Percentiles rank a stretch among this genome's conserved stretches.
These are phyloP conservation scores for Penicillium cataractarum DNA, from an alignment of 495 filamentous ascomycete genomes.

Conservation along the genomic window DNA sequence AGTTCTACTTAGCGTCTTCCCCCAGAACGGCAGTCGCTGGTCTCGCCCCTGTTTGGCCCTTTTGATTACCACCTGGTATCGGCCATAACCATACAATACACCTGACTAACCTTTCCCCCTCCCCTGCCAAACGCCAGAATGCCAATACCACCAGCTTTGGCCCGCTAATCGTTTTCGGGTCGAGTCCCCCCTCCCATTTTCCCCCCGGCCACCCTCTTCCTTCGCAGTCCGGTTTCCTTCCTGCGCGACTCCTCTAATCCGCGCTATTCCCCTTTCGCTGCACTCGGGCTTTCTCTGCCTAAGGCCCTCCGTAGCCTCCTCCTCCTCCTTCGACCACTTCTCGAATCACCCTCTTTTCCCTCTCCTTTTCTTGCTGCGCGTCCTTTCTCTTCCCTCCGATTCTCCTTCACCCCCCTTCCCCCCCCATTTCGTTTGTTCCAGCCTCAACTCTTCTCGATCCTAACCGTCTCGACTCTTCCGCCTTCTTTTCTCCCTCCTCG, in stretches of 20 bases:
- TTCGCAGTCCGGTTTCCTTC: constrained; percentile 10
- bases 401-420: constrained; percentile 7
- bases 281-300: constrained; percentile 32
- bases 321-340: constrained; percentile 34
- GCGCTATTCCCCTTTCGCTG: constrained; percentile 29
- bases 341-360: constrained; percentile 34
- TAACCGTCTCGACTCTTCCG: constrained; percentile 22
- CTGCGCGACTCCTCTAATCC: constrained; percentile 15
- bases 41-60: background rate
- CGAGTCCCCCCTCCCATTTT: constrained; percentile 11
- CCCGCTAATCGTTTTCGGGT: constrained; percentile 20
- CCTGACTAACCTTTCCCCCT: background rate
- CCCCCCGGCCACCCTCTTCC: background rate
- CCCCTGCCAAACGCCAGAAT: constrained; percentile 4
- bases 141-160: constrained; percentile 12
- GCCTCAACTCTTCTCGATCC: constrained; percentile 29
- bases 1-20: constrained; percentile 16
- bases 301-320: constrained; percentile 27
- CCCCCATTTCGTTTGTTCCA: constrained; percentile 29
- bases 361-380: constrained; percentile 40
- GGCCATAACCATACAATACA: background rate
- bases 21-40: constrained; percentile 9
- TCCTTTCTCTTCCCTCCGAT: constrained; percentile 34
- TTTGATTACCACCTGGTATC: constrained; percentile 5
- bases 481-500: constrained; percentile 35